These are phyloP conservation scores for Piloderma croceum DNA, from an alignment of 768 basidiomycete species.

Conservation along the genomic window DNA sequence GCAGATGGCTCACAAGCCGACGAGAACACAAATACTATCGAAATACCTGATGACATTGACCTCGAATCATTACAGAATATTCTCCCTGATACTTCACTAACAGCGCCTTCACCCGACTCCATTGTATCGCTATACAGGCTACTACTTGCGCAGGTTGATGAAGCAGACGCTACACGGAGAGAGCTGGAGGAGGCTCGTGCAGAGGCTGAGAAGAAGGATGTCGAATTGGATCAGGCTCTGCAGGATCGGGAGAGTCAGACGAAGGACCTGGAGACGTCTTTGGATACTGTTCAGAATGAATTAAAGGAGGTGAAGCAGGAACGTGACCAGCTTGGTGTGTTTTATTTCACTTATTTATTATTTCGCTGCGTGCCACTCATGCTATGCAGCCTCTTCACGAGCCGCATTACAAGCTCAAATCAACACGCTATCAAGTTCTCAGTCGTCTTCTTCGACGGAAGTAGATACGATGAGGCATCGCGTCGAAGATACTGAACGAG, in stretches of 20 bases:
- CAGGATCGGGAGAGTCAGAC: conserved; percentile 67
- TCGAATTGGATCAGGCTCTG: conserved; percentile 80
- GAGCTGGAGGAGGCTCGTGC: conserved; percentile 71
- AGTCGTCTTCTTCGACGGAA: conserved; percentile 59
- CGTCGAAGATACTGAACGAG: conserved; percentile 74
- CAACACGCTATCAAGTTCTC: conserved; percentile 48
- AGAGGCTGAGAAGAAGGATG: conserved; percentile 62
- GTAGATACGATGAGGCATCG: conserved; percentile 52
- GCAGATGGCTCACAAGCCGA: conserved; percentile 30
- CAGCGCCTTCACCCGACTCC: conserved; percentile 51
- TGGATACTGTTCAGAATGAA: conserved; percentile 52
- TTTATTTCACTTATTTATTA: conserved; percentile 3
- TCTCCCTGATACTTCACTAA: conserved; percentile 56
- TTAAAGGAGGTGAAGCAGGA: conserved; percentile 52
- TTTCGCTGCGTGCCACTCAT: conserved; percentile 17
- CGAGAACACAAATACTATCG: conserved; percentile 31
- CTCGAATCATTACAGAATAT: conserved; percentile 51
- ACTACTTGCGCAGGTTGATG: conserved; percentile 50
- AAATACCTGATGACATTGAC: conserved; percentile 66
- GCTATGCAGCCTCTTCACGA: conserved; percentile 38
- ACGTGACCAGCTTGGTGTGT: conserved; percentile 61
- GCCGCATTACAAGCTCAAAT: conserved; percentile 50
- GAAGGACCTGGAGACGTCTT: conserved; percentile 48
- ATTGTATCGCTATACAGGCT: conserved; percentile 60
- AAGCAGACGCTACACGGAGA: conserved; percentile 49